Base-by-base conservation (phyloP, 2,329 filamentous ascomycete genomes). In the Colletotrichum horii region DNA sequence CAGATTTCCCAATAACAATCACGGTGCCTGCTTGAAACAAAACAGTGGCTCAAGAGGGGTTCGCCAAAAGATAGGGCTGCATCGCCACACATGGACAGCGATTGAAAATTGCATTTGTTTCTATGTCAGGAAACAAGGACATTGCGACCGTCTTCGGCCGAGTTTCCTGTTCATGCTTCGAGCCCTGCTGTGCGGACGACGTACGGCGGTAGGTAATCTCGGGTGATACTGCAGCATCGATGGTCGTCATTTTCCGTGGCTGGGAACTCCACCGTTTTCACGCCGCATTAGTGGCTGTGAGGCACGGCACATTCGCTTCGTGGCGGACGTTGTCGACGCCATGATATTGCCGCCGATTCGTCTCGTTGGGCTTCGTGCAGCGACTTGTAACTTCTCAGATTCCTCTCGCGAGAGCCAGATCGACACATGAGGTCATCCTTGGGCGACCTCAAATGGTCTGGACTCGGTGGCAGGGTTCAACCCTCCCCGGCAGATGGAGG, bases 1-100 rank as follows among this genome's bases (percentile, higher is more conserved):
- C 30, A 60, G 26, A 43, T 55, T 69, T 64, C 9, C 38, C n/a
- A 24, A 52, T 28, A 12, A 52, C 15, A 48, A 48, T 48, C 43
- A 48, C 62, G 30, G 19, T 48, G 56, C 56, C 62, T 52, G 55
- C 26, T 32, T 19, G 62, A 73, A 73, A 68, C 73, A 66, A 75
- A 69, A 32, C 15, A 12, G 55, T 26, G 32, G n/a, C 36, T 65
- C 43, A 64, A 24, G 52, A 48, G 28, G 48, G 32, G 22, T 16
- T 66, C 36, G 52, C 19, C 8, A 62, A 76, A 67, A 68, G 72
- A 64, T 78, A 80, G 80, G 80, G 80, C 80, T 81, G 80, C 80
- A 81, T 77, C 58, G 74, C 73, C 69, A 67, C 67, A 48, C 65
- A 61, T 74, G 58, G 66, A 43, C 52, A 70, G 38, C 36, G 34